A percentile compares a stretch with the other conserved stretches of the same genome.
These are phyloP conservation scores for Peronosclerospora sorghi DNA, from an alignment of 352 stramenopile genomes.

Conservation along the genomic window DNA sequence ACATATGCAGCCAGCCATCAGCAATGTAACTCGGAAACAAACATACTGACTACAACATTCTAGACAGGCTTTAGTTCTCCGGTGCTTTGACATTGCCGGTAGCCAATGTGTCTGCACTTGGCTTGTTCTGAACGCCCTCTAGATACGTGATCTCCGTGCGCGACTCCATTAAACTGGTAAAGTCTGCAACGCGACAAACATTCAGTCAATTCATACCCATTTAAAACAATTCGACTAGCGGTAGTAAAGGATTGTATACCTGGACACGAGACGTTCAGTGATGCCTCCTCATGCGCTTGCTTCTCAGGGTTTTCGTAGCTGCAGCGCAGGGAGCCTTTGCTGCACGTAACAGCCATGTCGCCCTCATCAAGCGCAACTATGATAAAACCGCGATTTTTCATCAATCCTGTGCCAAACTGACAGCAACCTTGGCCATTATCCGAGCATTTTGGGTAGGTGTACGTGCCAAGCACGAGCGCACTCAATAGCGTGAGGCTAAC, in stretches of 20 bases:
- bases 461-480: slow-evolving; percentile 13
- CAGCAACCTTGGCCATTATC: slow-evolving; percentile 37
- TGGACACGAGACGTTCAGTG: slow-evolving; percentile 33
- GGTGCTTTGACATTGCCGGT: not conserved
- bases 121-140: slow-evolving; percentile 15
- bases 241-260: too few relatives aligned
- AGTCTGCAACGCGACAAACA: slow-evolving; percentile 30
- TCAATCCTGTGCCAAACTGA: slow-evolving; percentile 34
- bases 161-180: slow-evolving; percentile 48
- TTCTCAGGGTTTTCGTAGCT: slow-evolving; percentile 47
- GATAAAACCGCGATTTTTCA: slow-evolving; percentile 52
- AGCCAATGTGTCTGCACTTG: not conserved
- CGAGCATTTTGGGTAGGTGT: slow-evolving; percentile 48
- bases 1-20: too few relatives aligned
- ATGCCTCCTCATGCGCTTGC: slow-evolving; percentile 24
- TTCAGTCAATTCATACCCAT: too few relatives aligned
- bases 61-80: not conserved
- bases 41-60: too few relatives aligned
- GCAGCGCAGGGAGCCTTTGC: slow-evolving; percentile 37
- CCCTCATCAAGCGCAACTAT: slow-evolving; percentile 32
- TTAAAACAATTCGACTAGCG: slow-evolving; percentile 10
- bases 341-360: slow-evolving; percentile 58
- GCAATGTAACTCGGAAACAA: too few relatives aligned
- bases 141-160: slow-evolving; percentile 40
- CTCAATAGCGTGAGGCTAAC: too few relatives aligned